Base-by-base conservation (phyloP, 1,284 basidiomycete species). In the Stereum hirsutum region DNA sequence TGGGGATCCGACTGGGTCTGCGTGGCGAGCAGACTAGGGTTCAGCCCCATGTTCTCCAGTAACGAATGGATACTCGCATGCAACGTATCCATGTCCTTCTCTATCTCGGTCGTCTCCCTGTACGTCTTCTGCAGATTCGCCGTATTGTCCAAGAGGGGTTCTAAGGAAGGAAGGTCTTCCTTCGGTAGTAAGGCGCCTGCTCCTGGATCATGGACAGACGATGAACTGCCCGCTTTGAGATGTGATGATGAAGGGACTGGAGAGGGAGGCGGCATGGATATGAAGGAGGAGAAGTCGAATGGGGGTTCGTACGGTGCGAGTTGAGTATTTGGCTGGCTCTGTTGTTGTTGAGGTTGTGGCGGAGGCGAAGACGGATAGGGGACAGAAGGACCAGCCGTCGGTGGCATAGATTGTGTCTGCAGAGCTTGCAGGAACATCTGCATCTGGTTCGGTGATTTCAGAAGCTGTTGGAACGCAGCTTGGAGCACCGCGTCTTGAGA, bases 41-140 rank as follows among this genome's bases (percentile, higher is more conserved):
- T 81, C 30, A 89, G 63, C 2, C 85, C 85, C 45, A 87, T 71
- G 42, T 72, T 74, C 53, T 81, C 70, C 36, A 91, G 83, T 30
- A 92, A 68, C 10, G 75, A 74, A 47, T 89, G 77, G 49, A 93
- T 82, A 49, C 75, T 81, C 28, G 67, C 69, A 52, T 87, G 79
- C 42, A 92, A 63, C 34, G 75, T 72, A 48, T 84, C 78, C 23
- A 91, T 83, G 45, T 89, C 84, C 36, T 70, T 69, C 42, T 81
- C 76, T 38, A 91, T 82, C 46, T 80, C 81, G 21, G 73, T 57
- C 0, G 86, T 69, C 39, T 72, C 71, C 36, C 70, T 71, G 65
- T 84, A 86, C 2, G 73, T 65, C 49, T 74, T 74, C 35, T 80
- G 67, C 12, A 82, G 56, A 36, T 63, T 58, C 3, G 58, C 57